These are phyloP conservation scores for Forsythia viridissima DNA, from an alignment of 257 asterid genomes.

Conservation along the genomic window DNA sequence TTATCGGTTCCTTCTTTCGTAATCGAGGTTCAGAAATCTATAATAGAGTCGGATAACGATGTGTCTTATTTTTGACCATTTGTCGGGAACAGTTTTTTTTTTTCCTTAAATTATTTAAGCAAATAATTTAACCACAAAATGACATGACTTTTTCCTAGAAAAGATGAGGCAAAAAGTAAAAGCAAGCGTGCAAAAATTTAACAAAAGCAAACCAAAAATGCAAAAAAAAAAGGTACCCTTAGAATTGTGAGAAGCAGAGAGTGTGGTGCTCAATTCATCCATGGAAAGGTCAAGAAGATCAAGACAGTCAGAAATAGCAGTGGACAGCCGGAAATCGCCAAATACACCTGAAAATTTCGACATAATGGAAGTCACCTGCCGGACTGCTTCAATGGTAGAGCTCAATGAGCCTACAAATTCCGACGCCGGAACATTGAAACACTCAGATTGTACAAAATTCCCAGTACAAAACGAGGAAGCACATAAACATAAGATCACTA, in stretches of 20 bases:
- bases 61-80: background rate
- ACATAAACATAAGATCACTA: constrained; percentile 27
- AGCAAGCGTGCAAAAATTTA: background rate
- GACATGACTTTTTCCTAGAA: background rate
- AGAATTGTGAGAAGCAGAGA: constrained; percentile 53
- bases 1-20: background rate
- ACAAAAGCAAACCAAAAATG: background rate
- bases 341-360: constrained; percentile 41
- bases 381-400: constrained; percentile 45
- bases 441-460: constrained; percentile 36
- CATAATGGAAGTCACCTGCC: constrained; percentile 48
- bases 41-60: background rate
- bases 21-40: background rate
- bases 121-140: background rate
- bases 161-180: background rate
- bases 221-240: constrained; percentile 37
- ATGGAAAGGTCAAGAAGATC: constrained; percentile 71
- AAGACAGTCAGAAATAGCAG: constrained; percentile 67
- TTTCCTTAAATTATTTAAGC: too few species aligned
- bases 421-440: constrained; percentile 54
- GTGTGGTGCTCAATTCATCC: constrained; percentile 56
- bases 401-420: constrained; percentile 48
- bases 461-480: background rate
- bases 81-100: background rate
- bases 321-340: constrained; percentile 61